Percentiles rank a stretch among this genome's conserved stretches.
These are phyloP conservation scores for Primulina eburnea DNA, from an alignment of 257 asterid species.

Conservation along the genomic window DNA sequence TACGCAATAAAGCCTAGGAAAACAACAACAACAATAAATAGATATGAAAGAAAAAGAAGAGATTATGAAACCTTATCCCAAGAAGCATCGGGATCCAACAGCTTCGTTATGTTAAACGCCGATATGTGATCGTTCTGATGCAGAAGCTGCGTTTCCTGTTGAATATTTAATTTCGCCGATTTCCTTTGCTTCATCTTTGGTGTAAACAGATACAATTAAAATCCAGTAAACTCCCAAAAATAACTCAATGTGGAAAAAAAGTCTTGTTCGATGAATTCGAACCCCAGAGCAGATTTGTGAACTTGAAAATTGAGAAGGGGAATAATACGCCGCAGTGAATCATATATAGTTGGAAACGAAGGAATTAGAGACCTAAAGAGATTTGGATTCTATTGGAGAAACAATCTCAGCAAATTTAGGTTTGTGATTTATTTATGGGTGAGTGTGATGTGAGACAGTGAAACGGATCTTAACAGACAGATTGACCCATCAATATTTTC, in stretches of 20 bases:
- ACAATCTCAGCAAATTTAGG: not conserved
- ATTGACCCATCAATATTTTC: no score
- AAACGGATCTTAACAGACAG: no score
- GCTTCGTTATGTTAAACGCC: not conserved
- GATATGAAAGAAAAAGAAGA: not conserved
- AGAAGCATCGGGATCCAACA: conserved; percentile 38
- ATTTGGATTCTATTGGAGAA: not conserved
- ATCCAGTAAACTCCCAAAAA: not conserved
- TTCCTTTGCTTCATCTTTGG: not conserved
- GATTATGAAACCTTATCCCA: conserved; percentile 29
- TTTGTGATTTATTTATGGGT: no score
- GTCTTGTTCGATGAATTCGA: not conserved
- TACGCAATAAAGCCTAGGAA: not conserved
- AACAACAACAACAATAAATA: not conserved
- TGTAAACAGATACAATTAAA: not conserved
- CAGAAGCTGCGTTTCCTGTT: not conserved
- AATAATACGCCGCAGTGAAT: not conserved
- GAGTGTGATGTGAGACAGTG: no score
- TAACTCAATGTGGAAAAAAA: not conserved
- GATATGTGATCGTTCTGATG: not conserved
- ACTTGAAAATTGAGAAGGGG: not conserved
- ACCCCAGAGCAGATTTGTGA: not conserved
- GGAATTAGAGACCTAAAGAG: not conserved
- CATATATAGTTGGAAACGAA: not conserved
- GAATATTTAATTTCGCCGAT: not conserved